Evolutionary conservation across 139 green algal species (phyloP), one percentile per base, ranked within the genome.

Genomic region (Chlamydomonas schloesseri): DNA sequence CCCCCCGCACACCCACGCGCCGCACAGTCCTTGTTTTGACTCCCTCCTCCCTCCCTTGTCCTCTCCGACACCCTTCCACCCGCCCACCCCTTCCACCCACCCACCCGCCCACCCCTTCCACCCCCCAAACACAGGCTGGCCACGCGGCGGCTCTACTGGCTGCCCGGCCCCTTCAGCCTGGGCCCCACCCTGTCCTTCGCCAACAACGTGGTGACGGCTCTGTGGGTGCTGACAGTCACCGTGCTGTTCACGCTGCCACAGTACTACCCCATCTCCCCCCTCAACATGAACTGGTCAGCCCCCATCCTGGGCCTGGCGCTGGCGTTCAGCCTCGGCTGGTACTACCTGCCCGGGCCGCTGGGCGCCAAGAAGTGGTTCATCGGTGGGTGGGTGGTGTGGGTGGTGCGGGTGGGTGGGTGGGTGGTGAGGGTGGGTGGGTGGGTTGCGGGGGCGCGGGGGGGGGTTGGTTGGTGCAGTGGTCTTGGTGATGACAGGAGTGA

Each of bases 251-350:
- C 65, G 47, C 69, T 87, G 34, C 81, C 81, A 0, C 81, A 87
- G 34, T 50, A 36, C 26, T 87, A 87, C 81, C 81, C 81, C 26
- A 69, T 87, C 33, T 62, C 53, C 2, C 53, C 23, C 5, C 55
- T 71, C 69, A 87, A 79, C 81, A 71, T 87, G 53, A 87, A 87
- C 69, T 87, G 81, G 81, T 68, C 62, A 26, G 65, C 29, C 8
- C 79, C 79, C 47, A 76, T 85, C n/a, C 79, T 85, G n/a, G 67
- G 21, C 11, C 20, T 76, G 3, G 79, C 67, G n/a, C 18, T 85
- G 29, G 65, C 46, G 1, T 55, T 85, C n/a, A 17, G 65, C 24
- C 67, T 85, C 21, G 79, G 67, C 9, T 85, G 79, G 79, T 85
- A 37, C n/a, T 50, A 50, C 42, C 5, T 50, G 42, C 42, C 42